A percentile compares a stretch with the other conserved stretches of the same genome.
phyloP scores from a whole-genome alignment of 306 rosid genomes.

The Ormosia semicastrata region DNA sequence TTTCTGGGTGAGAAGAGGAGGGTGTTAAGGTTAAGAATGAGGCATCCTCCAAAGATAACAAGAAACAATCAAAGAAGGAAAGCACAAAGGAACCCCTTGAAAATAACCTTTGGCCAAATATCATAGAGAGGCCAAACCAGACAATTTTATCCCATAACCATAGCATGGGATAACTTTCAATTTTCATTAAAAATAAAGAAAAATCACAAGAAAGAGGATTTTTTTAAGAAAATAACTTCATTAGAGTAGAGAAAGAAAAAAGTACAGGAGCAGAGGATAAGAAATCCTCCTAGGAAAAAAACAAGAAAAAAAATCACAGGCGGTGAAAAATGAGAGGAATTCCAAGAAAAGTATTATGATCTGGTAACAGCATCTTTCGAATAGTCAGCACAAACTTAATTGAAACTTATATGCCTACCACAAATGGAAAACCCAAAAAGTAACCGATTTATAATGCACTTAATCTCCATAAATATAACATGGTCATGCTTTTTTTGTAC shows the following conservation, averaged over 20 bases:
- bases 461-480: background rate
- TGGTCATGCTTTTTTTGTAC: background rate
- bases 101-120: background rate
- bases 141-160: background rate
- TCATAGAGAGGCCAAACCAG: background rate
- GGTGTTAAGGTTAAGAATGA: background rate
- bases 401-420: constrained; percentile 1
- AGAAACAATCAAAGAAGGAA: background rate
- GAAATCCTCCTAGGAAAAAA: background rate
- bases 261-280: background rate
- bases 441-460: background rate
- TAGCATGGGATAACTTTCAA: background rate
- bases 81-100: background rate
- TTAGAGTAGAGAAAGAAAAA: background rate
- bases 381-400: background rate
- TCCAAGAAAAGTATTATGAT: background rate
- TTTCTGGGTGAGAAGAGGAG: background rate
- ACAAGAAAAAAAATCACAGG: background rate
- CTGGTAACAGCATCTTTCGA: constrained; percentile 16
- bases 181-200: background rate
- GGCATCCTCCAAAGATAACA: constrained; percentile 6
- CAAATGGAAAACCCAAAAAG: background rate
- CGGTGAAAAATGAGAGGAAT: background rate
- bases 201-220: background rate
- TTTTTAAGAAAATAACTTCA: background rate